Conservation (phyloP, 306 rosid genomes). For the Spatholobus suberectus region DNA sequence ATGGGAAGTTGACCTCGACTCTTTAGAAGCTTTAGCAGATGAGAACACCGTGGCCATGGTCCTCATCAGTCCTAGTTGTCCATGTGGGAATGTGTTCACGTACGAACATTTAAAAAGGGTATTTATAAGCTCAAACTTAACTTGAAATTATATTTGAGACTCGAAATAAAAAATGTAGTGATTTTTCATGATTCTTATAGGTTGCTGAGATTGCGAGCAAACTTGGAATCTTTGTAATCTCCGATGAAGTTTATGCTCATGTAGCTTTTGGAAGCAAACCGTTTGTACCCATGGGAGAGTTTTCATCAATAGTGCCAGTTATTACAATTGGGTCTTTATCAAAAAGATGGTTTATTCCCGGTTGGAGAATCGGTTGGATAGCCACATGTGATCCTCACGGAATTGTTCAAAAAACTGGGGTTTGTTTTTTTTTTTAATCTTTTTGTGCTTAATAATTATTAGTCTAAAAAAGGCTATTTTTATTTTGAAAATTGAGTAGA, state of each 20-base stretch:
- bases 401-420: slow-evolving; percentile 52
- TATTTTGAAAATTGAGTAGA: background rate
- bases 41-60: slow-evolving; percentile 61
- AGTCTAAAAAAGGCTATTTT: background rate
- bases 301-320: slow-evolving; percentile 57
- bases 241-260: slow-evolving; percentile 67
- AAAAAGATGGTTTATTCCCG: slow-evolving; percentile 66
- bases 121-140: background rate
- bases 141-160: background rate
- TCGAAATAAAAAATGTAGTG: background rate
- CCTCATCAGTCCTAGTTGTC: slow-evolving; percentile 63
- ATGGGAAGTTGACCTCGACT: slow-evolving; percentile 67
- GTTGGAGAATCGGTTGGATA: slow-evolving; percentile 70
- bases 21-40: slow-evolving; percentile 61
- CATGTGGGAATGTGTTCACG: slow-evolving; percentile 61
- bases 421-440: background rate
- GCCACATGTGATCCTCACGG: slow-evolving; percentile 52
- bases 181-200: slow-evolving; percentile 24
- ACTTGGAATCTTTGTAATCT: slow-evolving; percentile 52
- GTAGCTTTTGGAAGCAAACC: slow-evolving; percentile 57
- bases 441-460: background rate
- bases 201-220: slow-evolving; percentile 63
- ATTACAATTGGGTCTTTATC: slow-evolving; percentile 58
- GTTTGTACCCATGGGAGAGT: slow-evolving; percentile 62
- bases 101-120: slow-evolving; percentile 59